Conservation (phyloP, 1,284 basidiomycete species). For the Grifola frondosa region DNA sequence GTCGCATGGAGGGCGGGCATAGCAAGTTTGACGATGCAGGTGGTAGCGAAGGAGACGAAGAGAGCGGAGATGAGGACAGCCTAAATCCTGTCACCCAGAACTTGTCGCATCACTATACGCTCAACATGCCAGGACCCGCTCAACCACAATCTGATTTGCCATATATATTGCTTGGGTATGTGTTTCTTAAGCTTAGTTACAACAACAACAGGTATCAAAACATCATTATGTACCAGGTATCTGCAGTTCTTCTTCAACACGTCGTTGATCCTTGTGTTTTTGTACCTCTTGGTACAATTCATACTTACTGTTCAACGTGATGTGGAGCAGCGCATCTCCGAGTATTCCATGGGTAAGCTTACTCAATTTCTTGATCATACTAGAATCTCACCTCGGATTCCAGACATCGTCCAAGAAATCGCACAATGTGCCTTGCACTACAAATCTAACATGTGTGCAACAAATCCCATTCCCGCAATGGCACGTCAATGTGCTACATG, state of each 20-base stretch:
- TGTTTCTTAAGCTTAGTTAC: constrained; percentile 10
- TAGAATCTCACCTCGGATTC: constrained; percentile 1
- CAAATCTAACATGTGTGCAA: constrained; percentile 82
- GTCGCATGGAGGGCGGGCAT: constrained; percentile 27
- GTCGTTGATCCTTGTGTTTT: constrained; percentile 79
- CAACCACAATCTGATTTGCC: constrained; percentile 59
- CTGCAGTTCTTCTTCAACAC: constrained; percentile 94
- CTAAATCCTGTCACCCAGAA: constrained; percentile 44
- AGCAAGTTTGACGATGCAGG: constrained; percentile 35
- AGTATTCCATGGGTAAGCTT: constrained; percentile 88
- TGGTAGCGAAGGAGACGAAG: constrained; percentile 39
- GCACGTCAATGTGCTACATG: constrained; percentile 80
- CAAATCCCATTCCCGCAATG: constrained; percentile 80
- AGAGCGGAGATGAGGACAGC: constrained; percentile 29
- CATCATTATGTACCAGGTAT: constrained; percentile 55
- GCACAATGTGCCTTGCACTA: constrained; percentile 78
- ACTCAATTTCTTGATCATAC: constrained; percentile 4
- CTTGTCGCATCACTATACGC: constrained; percentile 76
- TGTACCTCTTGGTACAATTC: constrained; percentile 85
- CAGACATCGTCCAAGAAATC: constrained; percentile 80
- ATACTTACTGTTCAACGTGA: constrained; percentile 89
- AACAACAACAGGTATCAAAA: too few relatives aligned
- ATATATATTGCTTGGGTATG: constrained; percentile 79
- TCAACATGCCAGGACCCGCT: constrained; percentile 68
- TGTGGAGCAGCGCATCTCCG: constrained; percentile 84